Conservation (phyloP, 495 filamentous ascomycete genomes). For the Neurospora hispaniola region DNA sequence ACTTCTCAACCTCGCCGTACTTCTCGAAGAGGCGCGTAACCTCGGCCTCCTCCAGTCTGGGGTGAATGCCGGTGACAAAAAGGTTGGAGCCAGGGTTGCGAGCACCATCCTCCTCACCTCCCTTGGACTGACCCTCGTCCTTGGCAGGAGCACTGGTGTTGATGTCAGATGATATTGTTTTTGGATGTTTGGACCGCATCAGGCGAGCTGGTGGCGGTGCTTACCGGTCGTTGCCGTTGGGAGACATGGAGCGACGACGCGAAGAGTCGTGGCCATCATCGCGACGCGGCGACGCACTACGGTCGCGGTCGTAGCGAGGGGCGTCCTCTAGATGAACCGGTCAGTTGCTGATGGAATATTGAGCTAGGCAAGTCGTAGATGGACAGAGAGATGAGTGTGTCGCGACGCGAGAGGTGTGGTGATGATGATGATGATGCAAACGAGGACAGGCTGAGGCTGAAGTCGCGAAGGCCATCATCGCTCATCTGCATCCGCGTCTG, state of each 20-base stretch:
- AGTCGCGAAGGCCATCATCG: background rate
- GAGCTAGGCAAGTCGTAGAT: background rate
- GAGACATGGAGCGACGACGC: constrained; percentile 69
- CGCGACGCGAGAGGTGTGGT: background rate
- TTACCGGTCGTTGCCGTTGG: constrained; percentile 63
- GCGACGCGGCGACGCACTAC: constrained; percentile 88
- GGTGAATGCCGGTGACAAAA: constrained; percentile 97
- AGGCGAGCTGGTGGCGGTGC: constrained; percentile 32
- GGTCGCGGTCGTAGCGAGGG: constrained; percentile 66
- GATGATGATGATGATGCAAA: background rate
- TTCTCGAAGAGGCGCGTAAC: constrained; percentile 95
- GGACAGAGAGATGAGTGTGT: background rate
- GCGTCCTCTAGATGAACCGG: constrained; percentile 48
- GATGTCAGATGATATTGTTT: constrained; percentile 18
- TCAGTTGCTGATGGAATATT: constrained; percentile 2
- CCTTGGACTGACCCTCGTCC: constrained; percentile 35
- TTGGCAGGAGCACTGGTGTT: constrained; percentile 16
- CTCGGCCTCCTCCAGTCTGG: constrained; percentile 80
- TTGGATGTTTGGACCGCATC: constrained; percentile 19
- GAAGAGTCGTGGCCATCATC: constrained; percentile 53
- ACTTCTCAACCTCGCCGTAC: constrained; percentile 96
- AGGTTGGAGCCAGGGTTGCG: constrained; percentile 93
- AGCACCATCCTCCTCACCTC: constrained; percentile 63
- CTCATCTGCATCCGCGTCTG: background rate
- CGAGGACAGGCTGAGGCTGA: background rate